phyloP scores from a whole-genome alignment of 1,139 yeast species.

The Tardiomyces digboiensis region DNA sequence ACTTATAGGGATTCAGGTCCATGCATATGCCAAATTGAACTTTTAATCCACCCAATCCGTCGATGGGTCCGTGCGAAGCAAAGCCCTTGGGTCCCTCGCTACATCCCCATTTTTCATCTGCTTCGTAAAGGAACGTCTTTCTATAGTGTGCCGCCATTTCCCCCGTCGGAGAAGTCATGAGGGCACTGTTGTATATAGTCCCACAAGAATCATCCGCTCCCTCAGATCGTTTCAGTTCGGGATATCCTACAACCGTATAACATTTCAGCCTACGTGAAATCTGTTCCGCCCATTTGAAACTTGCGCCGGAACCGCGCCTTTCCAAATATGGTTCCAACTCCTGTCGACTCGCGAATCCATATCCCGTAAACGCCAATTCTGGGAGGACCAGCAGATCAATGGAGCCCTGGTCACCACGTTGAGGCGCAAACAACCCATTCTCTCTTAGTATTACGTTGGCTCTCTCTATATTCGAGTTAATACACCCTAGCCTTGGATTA shows the following conservation, averaged over 20 bases:
- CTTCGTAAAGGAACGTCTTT: slow-evolving; percentile 66
- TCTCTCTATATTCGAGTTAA: not conserved
- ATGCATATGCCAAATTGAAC: slow-evolving; percentile 83
- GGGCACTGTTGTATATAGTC: slow-evolving; percentile 62
- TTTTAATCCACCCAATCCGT: slow-evolving; percentile 8
- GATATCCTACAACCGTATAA: slow-evolving; percentile 75
- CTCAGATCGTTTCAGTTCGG: slow-evolving; percentile 35
- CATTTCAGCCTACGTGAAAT: slow-evolving; percentile 46
- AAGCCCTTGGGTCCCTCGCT: slow-evolving; percentile 43
- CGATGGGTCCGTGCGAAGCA: slow-evolving; percentile 3
- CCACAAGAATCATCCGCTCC: slow-evolving; percentile 8
- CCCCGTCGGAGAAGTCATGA: slow-evolving; percentile 54
- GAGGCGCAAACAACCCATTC: not conserved
- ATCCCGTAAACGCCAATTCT: slow-evolving; percentile 81
- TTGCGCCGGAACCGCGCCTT: slow-evolving; percentile 32
- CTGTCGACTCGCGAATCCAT: slow-evolving; percentile 45
- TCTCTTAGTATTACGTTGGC: not conserved
- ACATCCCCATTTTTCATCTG: slow-evolving; percentile 81
- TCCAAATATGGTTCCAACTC: slow-evolving; percentile 60
- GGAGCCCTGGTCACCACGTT: not conserved
- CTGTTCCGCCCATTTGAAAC: slow-evolving; percentile 47
- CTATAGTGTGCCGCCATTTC: slow-evolving; percentile 55
- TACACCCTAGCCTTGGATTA: not conserved
- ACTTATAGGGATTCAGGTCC: slow-evolving; percentile 87
- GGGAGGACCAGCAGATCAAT: slow-evolving; percentile 47